Evolutionary conservation across 169 alveolate species (phyloP).

Genomic region (Pseudocohnilembus persalinus): DNA sequence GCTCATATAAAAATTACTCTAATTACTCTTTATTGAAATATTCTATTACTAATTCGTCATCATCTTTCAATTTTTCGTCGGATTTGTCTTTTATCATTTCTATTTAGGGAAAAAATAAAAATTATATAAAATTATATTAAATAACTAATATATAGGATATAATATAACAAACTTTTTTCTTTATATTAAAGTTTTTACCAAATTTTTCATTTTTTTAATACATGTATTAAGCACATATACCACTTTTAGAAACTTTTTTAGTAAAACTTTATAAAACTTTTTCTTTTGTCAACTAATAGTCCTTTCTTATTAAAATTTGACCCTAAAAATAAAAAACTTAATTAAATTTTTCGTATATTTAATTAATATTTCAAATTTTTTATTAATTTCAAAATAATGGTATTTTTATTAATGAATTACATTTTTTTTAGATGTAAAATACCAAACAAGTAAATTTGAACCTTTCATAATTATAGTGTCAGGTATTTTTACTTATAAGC

Average conservation of each 20-base stretch:
- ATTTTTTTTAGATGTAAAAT: conserved; percentile 34
- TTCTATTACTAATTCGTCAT: conserved; percentile 28
- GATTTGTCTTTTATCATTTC: conserved; percentile 2
- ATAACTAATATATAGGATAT: background rate
- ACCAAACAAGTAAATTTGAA: conserved; percentile 27
- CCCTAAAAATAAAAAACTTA: background rate
- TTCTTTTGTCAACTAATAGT: background rate
- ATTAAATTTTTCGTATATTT: background rate
- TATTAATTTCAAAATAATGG: conserved; percentile 4
- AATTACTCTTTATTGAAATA: conserved; percentile 38
- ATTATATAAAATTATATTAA: too few relatives aligned
- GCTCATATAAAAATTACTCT: conserved; percentile 18
- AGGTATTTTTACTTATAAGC: conserved; percentile 35
- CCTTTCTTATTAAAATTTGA: conserved; percentile 7
- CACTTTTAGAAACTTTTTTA: conserved; percentile 16
- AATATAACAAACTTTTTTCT: background rate
- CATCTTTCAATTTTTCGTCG: background rate
- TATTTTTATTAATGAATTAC: too few relatives aligned
- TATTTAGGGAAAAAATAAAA: too few relatives aligned
- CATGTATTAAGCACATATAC: conserved; percentile 10
- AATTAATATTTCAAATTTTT: conserved; percentile 4
- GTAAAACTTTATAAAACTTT: conserved; percentile 15
- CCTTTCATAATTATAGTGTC: conserved; percentile 28
- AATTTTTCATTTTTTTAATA: background rate
- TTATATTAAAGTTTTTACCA: background rate